Evolutionary conservation across 208 protist species (phyloP).

Genomic region (Chromosphaera perkinsii): DNA sequence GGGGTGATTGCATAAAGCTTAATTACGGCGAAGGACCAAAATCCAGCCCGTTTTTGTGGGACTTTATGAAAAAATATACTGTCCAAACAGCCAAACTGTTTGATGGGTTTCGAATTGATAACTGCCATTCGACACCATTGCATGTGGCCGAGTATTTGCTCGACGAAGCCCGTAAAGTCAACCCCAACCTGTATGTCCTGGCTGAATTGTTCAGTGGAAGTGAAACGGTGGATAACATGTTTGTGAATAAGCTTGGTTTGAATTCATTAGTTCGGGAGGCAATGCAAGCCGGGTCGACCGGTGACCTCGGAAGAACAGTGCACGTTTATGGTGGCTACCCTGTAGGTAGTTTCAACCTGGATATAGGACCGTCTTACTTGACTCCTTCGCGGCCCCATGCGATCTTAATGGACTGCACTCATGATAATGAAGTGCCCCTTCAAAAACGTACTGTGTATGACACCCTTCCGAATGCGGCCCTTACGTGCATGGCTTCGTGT

Average conservation of each 20-base stretch:
- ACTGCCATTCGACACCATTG: conserved; percentile 61
- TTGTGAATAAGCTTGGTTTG: conserved; percentile 43
- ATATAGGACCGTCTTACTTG: neutral
- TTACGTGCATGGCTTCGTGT: conserved; percentile 32
- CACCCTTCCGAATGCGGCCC: conserved; percentile 39
- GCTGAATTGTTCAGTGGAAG: conserved; percentile 64
- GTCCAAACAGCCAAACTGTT: conserved; percentile 47
- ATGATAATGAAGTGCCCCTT: conserved; percentile 55
- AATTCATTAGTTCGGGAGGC: conserved; percentile 39
- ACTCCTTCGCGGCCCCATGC: conserved; percentile 17
- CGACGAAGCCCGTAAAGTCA: conserved; percentile 44
- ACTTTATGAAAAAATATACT: conserved; percentile 54
- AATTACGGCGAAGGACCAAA: conserved; percentile 39
- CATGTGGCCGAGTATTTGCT: conserved; percentile 57
- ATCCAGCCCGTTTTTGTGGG: conserved; percentile 49
- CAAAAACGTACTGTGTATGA: conserved; percentile 17
- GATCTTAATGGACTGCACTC: conserved; percentile 54
- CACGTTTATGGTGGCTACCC: conserved; percentile 45
- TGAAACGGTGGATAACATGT: conserved; percentile 34
- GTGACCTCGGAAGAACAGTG: conserved; percentile 31
- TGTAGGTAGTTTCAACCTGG: conserved; percentile 18
- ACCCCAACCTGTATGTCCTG: conserved; percentile 53
- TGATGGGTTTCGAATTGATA: conserved; percentile 64
- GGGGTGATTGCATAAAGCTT: conserved; percentile 71
- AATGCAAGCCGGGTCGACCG: conserved; percentile 4